Percentiles rank a stretch among this genome's conserved stretches.
phyloP scores from a whole-genome alignment of 345 rosid species.

The Brassica juncea region DNA sequence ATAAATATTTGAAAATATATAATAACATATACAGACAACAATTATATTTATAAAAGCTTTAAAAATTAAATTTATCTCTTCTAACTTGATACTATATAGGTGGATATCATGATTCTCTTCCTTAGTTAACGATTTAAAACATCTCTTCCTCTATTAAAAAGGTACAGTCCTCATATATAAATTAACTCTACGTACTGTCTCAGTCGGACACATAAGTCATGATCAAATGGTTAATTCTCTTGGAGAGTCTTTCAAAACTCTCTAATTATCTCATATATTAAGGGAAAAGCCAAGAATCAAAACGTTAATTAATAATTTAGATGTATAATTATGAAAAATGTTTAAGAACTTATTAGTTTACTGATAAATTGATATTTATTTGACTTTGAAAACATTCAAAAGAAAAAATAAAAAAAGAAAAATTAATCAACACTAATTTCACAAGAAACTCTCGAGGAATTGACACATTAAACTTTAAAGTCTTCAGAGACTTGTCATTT shows the following conservation, averaged over 20 bases:
- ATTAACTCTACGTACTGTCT: background rate
- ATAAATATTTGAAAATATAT: background rate
- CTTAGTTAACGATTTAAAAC: background rate
- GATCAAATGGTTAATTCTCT: background rate
- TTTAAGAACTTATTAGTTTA: background rate
- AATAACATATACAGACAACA: background rate
- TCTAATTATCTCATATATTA: background rate
- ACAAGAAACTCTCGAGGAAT: too few relatives aligned
- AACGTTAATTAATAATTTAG: background rate
- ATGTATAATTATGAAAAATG: background rate
- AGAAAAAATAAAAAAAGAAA: background rate
- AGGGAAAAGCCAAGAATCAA: background rate
- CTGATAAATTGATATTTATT: background rate
- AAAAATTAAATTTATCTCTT: background rate
- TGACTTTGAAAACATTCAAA: background rate
- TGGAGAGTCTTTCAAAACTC: background rate
- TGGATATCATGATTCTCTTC: background rate
- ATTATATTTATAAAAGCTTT: background rate
- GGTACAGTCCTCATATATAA: background rate
- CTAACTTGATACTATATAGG: background rate
- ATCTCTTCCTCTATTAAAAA: background rate
- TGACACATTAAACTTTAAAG: too few relatives aligned
- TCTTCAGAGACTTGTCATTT: too few relatives aligned
- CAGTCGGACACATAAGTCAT: too few relatives aligned
- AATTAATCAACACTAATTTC: background rate